Conservation (phyloP, 768 basidiomycete species). For the Ramaria sp. region DNA sequence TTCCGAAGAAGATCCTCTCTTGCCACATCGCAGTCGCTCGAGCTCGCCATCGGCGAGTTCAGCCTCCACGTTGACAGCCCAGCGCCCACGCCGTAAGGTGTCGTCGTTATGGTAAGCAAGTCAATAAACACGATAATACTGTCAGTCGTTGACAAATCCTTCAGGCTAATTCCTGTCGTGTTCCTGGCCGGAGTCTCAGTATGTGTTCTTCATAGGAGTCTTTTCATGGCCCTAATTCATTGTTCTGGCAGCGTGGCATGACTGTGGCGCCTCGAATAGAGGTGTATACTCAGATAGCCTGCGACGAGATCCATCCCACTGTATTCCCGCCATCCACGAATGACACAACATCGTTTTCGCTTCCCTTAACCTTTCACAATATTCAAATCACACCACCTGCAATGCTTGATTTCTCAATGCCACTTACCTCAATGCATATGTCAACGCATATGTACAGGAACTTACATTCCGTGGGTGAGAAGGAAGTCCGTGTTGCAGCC, state of each 20-base stretch:
- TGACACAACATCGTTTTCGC: neutral
- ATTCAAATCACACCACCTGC: conserved; percentile 8
- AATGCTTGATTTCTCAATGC: neutral
- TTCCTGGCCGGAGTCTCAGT: conserved; percentile 2
- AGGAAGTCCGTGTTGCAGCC: conserved; percentile 17
- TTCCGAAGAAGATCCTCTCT: neutral
- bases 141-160: neutral
- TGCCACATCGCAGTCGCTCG: neutral
- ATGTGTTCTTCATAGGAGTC: neutral
- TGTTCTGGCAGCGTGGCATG: conserved; percentile 51
- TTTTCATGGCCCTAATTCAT: neutral
- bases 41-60: neutral
- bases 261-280: conserved; percentile 72
- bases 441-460: neutral
- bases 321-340: conserved; percentile 25
- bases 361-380: conserved; percentile 9
- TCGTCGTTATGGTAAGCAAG: neutral
- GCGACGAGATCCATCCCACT: conserved; percentile 36
- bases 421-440: neutral
- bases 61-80: neutral
- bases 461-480: conserved; percentile 1
- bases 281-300: conserved; percentile 70
- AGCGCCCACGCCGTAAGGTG: neutral
- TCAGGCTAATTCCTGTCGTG: conserved; percentile 4
- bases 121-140: neutral